Conservation (phyloP, 2,329 filamentous ascomycete genomes). For the Lachnellula arida region DNA sequence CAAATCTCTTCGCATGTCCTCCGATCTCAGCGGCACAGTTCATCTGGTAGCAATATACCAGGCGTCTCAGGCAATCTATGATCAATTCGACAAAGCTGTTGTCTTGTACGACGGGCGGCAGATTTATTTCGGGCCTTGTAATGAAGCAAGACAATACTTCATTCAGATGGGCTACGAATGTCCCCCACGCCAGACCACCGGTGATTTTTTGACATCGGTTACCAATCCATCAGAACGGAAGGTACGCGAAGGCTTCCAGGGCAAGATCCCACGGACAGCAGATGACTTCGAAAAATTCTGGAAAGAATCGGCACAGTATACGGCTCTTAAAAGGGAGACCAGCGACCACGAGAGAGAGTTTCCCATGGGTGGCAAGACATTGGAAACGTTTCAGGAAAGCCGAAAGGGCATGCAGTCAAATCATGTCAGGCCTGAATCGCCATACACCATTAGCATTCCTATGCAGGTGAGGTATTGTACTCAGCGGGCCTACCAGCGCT, state of each 20-base stretch:
- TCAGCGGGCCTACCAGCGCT: conserved; percentile 71
- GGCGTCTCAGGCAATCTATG: conserved; percentile 64
- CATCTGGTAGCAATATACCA: conserved; percentile 70
- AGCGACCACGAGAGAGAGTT: conserved; percentile 45
- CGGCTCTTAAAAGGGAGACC: conserved; percentile 42
- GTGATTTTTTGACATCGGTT: conserved; percentile 75
- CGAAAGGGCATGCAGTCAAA: conserved; percentile 39
- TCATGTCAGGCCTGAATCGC: conserved; percentile 61
- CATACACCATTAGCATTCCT: conserved; percentile 73
- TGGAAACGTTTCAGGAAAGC: conserved; percentile 37
- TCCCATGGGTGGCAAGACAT: conserved; percentile 31
- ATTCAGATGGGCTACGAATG: conserved; percentile 65
- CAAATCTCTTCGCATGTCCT: conserved; percentile 58
- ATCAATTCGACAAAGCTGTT: conserved; percentile 65
- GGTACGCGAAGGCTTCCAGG: conserved; percentile 51
- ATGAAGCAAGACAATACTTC: conserved; percentile 65
- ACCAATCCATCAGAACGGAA: conserved; percentile 59
- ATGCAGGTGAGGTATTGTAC: conserved; percentile 79
- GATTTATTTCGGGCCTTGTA: conserved; percentile 66
- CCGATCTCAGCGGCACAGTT: conserved; percentile 59
- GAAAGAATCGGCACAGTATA: conserved; percentile 41
- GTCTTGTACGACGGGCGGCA: conserved; percentile 65
- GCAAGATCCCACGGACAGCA: conserved; percentile 50
- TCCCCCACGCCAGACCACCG: conserved; percentile 48
- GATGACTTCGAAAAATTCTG: conserved; percentile 52